Evolutionary conservation across 345 rosid genomes (phyloP).

Genomic region (Carallia brachiata): DNA sequence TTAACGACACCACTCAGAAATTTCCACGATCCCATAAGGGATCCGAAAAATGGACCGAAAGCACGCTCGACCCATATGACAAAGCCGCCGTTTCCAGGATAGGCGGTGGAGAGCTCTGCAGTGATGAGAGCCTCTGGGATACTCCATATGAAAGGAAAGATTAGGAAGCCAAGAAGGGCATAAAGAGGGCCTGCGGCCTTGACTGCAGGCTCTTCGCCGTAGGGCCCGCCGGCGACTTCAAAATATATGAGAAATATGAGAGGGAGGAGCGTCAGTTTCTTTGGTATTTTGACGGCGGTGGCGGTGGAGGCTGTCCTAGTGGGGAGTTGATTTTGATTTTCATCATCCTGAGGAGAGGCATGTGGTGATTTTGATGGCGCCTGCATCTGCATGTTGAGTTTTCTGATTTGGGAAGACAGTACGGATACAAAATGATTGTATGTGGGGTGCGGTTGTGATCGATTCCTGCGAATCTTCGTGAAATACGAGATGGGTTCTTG

Average conservation of each 20-base stretch:
- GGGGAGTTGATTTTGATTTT: conserved; percentile 12
- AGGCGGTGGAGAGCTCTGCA: conserved; percentile 83
- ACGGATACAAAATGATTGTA: not conserved
- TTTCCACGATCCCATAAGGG: conserved; percentile 83
- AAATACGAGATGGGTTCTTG: too few relatives aligned
- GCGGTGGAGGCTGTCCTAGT: conserved; percentile 13
- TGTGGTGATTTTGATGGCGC: not conserved
- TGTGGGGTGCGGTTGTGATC: too few relatives aligned
- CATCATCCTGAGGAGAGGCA: not conserved
- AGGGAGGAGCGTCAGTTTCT: conserved; percentile 66
- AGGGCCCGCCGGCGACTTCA: conserved; percentile 89
- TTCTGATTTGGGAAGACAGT: not conserved
- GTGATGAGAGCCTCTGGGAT: conserved; percentile 85
- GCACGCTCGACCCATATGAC: conserved; percentile 83
- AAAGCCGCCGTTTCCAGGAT: conserved; percentile 86
- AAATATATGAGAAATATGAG: conserved; percentile 84
- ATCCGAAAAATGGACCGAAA: conserved; percentile 71
- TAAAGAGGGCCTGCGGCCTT: conserved; percentile 74
- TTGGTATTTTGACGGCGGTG: conserved; percentile 17
- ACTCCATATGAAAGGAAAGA: conserved; percentile 87
- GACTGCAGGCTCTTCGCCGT: conserved; percentile 76
- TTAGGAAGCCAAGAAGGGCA: conserved; percentile 63
- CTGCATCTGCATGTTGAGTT: not conserved
- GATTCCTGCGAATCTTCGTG: too few relatives aligned
- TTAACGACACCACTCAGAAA: conserved; percentile 74